A percentile compares a stretch with the other conserved stretches of the same genome.
Conservation (phyloP, 202 grass and related monocot genomes). For the Setaria italica region DNA sequence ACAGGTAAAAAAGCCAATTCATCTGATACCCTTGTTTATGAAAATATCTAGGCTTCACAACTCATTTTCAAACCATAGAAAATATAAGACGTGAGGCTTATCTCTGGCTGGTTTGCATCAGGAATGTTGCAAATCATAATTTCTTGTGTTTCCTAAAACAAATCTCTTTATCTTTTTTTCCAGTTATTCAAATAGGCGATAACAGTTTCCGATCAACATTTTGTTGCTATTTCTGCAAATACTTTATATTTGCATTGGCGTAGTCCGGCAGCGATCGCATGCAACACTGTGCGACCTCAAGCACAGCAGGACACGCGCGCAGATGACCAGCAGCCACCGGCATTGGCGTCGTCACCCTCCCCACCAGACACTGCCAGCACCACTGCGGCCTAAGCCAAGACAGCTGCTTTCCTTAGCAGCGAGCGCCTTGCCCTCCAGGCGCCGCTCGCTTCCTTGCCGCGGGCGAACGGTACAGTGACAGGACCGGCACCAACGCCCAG, state of each 20-base stretch:
- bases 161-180: neutral
- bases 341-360: no score
- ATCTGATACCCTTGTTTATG: neutral
- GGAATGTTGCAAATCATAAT: neutral
- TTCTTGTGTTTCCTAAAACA: neutral
- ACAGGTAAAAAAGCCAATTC: neutral
- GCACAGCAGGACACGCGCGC: no score
- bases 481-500: no score
- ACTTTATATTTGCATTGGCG: neutral
- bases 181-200: neutral
- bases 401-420: no score
- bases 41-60: neutral
- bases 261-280: no score
- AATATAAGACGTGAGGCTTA: neutral
- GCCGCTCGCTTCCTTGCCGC: no score
- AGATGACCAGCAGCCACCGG: no score
- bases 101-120: neutral
- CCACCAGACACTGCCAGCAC: no score
- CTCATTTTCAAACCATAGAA: neutral
- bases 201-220: neutral
- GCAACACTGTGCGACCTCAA: no score
- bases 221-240: neutral
- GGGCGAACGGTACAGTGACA: no score
- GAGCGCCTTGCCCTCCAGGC: no score
- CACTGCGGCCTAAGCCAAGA: no score